Evolutionary conservation across 1,284 basidiomycete genomes (phyloP), one percentile per base, ranked within the genome.

Genomic region (Boletus semigastroideus): DNA sequence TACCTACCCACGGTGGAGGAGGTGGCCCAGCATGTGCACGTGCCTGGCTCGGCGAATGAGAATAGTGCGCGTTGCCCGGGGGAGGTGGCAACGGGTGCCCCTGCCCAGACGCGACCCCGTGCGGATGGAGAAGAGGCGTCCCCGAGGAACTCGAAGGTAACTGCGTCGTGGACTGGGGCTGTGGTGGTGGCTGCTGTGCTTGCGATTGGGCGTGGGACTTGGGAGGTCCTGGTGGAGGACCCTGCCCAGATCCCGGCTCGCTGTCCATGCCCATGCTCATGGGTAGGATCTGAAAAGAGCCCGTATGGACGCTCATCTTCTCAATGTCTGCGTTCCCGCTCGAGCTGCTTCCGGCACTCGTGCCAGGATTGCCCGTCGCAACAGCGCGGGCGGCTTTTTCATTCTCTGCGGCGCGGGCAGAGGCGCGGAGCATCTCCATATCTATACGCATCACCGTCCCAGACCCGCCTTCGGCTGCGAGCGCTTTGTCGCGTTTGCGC

Each of bases 381-480:
- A 55, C 56, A 3, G 65, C 59, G 0, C 66, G 63, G 0, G 54
- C 60, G 1, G 57, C 62, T 5, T 68, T 69, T 46, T 67, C 67
- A 37, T 13, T 65, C 44, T 81, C 80, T 25, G 78, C 78, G 3
- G 84, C 82, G n/a, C 83, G 73, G 1, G 84, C 82, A 20, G 86
- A 87, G 25, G 84, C 84, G 19, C 86, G 81, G 41, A 90, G 71
- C 39, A 78, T 87, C 58, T 88, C 86, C 65, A 90, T 76, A 62
- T 88, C 86, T 54, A 90, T 87, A 22, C 74, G 76, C 28, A 79
- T 77, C 3, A 74, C 68, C 63, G 53, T 52, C 1, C 51, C 64
- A 4, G 58, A 46, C 2, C 59, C 62, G 53, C 82, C 84, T 43
- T 79, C 80, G n/a, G 75, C 68, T 8, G 75, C 77, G 39, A 74